Evolutionary conservation across 495 filamentous ascomycete species (phyloP), one percentile per base, ranked within the genome.

Genomic region (Trichocladium uniseriatum): DNA sequence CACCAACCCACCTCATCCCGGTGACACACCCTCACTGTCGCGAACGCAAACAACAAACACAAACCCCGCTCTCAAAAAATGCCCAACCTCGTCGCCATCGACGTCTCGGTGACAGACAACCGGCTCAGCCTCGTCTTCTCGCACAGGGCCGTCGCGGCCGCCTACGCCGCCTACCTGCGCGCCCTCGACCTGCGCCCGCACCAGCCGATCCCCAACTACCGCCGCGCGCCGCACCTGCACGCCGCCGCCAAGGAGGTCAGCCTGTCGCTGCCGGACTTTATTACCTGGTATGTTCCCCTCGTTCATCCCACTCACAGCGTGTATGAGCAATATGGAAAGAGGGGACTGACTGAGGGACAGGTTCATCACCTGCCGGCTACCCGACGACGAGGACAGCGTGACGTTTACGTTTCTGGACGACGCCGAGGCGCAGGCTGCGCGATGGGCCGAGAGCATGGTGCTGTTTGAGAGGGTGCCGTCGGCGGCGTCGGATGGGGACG

Each of bases 301-400:
- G n/a, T 31, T 24, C n/a, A n/a, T n/a, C n/a, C n/a, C n/a, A n/a
- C n/a, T n/a, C n/a, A n/a, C n/a, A n/a, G n/a, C n/a, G n/a, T n/a
- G n/a, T n/a, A n/a, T n/a, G n/a, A n/a, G n/a, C n/a, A n/a, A n/a
- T n/a, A n/a, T n/a, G n/a, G n/a, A n/a, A n/a, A n/a, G n/a, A n/a
- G n/a, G n/a, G n/a, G n/a, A n/a, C n/a, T n/a, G n/a, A n/a, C n/a
- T n/a, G n/a, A n/a, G n/a, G n/a, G n/a, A n/a, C n/a, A 52, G 49
- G 62, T 64, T 64, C 59, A 64, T 64, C 54, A 64, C 59, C 50
- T 62, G 60, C 55, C 62, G 62, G 8, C 57, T 60, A 2, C 61
- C 62, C 28, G 62, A 64, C 52, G 62, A 64, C 59, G 62, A 64
- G 18, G 62, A 64, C 46, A 50, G 45, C 27, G 58, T 62, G 9